These are phyloP conservation scores for Ceratobasidium sp. DNA, from an alignment of 1,284 basidiomycete genomes.

Conservation along the genomic window DNA sequence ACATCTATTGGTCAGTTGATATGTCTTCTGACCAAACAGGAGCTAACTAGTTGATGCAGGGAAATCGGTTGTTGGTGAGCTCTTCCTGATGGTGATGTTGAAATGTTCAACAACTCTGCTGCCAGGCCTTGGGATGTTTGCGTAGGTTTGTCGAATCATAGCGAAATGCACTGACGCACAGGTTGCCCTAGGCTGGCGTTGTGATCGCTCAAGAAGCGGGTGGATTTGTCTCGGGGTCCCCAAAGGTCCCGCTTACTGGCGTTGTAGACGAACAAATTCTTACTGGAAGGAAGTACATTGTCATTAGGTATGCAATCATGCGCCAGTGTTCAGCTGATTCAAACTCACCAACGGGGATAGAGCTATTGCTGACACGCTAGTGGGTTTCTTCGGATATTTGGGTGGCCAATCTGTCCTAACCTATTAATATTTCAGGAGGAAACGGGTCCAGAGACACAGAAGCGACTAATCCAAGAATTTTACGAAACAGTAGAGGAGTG, in stretches of 20 bases:
- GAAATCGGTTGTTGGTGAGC: slow-evolving; percentile 88
- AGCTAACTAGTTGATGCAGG: slow-evolving; percentile 62
- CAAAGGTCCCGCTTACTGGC: slow-evolving; percentile 64
- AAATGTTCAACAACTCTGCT: neutral
- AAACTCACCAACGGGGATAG: slow-evolving; percentile 54
- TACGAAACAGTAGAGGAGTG: slow-evolving; percentile 85
- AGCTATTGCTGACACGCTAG: slow-evolving; percentile 71
- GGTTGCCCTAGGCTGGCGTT: slow-evolving; percentile 75
- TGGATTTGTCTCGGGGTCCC: slow-evolving; percentile 75
- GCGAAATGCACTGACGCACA: neutral
- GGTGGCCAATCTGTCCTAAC: neutral
- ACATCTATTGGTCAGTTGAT: slow-evolving; percentile 79
- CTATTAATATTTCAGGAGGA: slow-evolving; percentile 63
- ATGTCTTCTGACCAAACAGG: slow-evolving; percentile 7
- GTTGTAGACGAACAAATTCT: slow-evolving; percentile 75
- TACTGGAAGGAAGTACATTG: slow-evolving; percentile 87
- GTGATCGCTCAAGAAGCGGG: slow-evolving; percentile 94
- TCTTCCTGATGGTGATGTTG: neutral
- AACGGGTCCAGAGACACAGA: slow-evolving; percentile 78
- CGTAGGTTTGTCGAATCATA: slow-evolving; percentile 61
- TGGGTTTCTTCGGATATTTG: slow-evolving; percentile 55
- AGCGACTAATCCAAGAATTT: slow-evolving; percentile 84
- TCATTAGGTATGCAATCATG: slow-evolving; percentile 64
- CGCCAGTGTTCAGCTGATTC: slow-evolving; percentile 8
- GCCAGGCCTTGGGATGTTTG: slow-evolving; percentile 89